Percentiles rank a stretch among this genome's conserved stretches.
Evolutionary conservation across 768 basidiomycete species (phyloP).

Genomic region (Lactarius sanguifluus): DNA sequence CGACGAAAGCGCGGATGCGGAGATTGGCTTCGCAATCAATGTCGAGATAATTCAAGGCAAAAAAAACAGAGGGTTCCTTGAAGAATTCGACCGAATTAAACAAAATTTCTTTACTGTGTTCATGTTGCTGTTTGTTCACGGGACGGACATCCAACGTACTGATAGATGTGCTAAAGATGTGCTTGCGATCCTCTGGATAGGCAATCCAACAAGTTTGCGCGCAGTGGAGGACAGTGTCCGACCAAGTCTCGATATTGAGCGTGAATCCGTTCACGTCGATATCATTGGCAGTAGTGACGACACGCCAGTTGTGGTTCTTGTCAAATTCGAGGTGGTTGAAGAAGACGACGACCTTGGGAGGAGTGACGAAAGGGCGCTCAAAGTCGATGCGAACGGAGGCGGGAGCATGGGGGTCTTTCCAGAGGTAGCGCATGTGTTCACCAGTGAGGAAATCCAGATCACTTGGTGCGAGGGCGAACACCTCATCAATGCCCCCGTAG

Average conservation of each 20-base stretch:
- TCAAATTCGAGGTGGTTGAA: background rate
- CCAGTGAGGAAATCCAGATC: background rate
- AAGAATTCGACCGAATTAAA: background rate
- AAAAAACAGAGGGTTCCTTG: background rate
- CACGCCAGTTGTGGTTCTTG: background rate
- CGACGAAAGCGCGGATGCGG: background rate
- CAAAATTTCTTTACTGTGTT: background rate
- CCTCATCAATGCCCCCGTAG: background rate
- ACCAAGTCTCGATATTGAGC: constrained; percentile 1
- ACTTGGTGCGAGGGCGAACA: background rate
- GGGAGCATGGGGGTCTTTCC: background rate
- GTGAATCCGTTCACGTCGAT: background rate
- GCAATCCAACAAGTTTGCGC: background rate
- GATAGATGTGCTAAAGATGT: background rate
- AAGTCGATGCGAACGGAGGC: background rate
- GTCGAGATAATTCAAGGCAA: background rate
- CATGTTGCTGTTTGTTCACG: background rate
- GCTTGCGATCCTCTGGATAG: background rate
- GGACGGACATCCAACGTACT: background rate
- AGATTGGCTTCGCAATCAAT: background rate
- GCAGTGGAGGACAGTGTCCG: background rate
- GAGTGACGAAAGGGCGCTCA: background rate
- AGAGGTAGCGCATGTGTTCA: background rate
- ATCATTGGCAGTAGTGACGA: background rate
- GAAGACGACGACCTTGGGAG: constrained; percentile 3